Conservation (phyloP, 164 flowering plant species). For the Protea cynaroides region DNA sequence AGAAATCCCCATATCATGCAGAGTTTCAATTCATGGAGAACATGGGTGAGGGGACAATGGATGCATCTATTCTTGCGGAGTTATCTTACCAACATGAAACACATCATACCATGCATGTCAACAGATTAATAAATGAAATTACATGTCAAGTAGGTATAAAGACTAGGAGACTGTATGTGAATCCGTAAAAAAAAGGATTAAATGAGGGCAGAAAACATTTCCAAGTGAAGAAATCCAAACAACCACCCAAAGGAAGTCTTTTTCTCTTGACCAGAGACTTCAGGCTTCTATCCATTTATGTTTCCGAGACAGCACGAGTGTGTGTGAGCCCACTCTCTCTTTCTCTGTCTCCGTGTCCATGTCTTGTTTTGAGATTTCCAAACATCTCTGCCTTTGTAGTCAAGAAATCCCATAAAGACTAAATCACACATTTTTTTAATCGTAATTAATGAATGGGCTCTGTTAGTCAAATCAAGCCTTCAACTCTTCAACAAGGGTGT, state of each 20-base stretch:
- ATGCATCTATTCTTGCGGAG: not conserved
- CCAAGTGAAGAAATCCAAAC: not conserved
- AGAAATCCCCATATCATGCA: constrained; percentile 4
- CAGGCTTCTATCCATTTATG: constrained; percentile 3
- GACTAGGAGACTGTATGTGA: not conserved
- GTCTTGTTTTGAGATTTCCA: constrained; percentile 21
- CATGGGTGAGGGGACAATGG: constrained; percentile 6
- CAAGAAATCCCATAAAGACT: constrained; percentile 11
- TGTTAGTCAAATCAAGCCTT: not conserved
- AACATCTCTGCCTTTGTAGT: constrained; percentile 21
- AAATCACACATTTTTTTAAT: not conserved
- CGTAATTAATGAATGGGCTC: not conserved
- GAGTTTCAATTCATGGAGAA: constrained; percentile 8
- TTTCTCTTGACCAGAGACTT: constrained; percentile 2
- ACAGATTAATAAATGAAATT: not conserved
- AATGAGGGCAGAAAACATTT: not conserved
- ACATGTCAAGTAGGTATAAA: not conserved
- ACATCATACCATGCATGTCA: constrained; percentile 7
- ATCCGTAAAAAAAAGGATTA: not conserved
- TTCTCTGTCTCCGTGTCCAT: constrained; percentile 10
- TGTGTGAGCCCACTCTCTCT: not conserved
- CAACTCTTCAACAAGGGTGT: not conserved
- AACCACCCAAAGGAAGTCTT: not conserved
- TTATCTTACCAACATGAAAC: not conserved
- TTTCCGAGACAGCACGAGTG: constrained; percentile 35